Evolutionary conservation across 306 rosid species (phyloP), one percentile per base, ranked within the genome.

Genomic region (Cicer yamashitae): DNA sequence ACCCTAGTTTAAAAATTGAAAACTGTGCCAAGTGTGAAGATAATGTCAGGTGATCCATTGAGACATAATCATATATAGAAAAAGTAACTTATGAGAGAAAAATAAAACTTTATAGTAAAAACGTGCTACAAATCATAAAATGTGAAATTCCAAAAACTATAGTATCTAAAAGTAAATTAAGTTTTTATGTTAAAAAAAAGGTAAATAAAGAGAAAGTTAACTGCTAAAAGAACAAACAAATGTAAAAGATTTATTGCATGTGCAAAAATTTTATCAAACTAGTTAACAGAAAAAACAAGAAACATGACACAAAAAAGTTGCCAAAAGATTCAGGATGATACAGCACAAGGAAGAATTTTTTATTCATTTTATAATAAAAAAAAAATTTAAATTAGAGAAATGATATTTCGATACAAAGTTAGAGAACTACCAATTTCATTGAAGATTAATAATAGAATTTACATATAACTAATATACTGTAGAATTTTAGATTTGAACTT

Each of bases 281-380:
- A 13, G 75, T 77, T 40, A 71, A 45, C 58, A 70, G 75, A 73
- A 57, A 56, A 77, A 74, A 70, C 75, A 77, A 62, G 60, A 56
- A 47, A 60, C 57, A 73, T 53, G 67, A 53, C 38, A 54, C 63
- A 67, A 45, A 63, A 62, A 70, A 63, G 50, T 69, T 18, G 69
- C 14, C 52, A 65, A 43, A 43, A 84, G 73, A 69, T 40, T 74
- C 70, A 70, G 81, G 81, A 64, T 60, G 82, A 78, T 67, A 57
- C 51, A 74, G 30, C 63, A 66, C 64, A 46, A 47, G 67, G 45
- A 30, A 30, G 34, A 30, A 30, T 30, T 30, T 30, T 30, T 30
- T 30, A 30, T 30, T 30, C 3, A 22, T 30, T 30, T 30, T 30
- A 30, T 30, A 30, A 30, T 30, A 4, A 30, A 3, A 30, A 30